Percentiles rank a stretch among this genome's conserved stretches.
Conservation (phyloP, 495 filamentous ascomycete species). For the Penicillium manginii region DNA sequence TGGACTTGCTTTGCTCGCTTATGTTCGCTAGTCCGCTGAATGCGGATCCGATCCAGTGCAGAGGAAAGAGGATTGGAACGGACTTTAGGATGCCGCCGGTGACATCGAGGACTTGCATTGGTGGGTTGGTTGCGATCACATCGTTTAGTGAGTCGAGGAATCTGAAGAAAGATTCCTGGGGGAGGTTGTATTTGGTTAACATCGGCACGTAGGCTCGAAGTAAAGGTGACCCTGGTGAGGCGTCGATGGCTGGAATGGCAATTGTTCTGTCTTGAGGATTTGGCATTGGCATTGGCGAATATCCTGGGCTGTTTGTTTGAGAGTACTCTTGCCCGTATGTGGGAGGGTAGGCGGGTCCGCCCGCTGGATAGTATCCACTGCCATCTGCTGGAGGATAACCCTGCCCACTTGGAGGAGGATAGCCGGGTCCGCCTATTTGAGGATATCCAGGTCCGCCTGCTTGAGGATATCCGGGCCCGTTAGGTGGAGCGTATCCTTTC, state of each 20-base stretch:
- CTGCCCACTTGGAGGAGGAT: too few species aligned
- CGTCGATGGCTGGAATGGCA: conserved; percentile 31
- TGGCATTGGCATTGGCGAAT: neutral
- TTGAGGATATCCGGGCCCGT: too few species aligned
- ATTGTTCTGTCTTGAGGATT: conserved; percentile 18
- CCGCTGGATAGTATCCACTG: too few species aligned
- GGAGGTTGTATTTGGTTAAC: conserved; percentile 26
- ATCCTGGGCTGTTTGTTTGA: neutral
- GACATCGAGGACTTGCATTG: conserved; percentile 38
- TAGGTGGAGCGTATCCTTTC: too few species aligned
- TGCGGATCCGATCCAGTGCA: conserved; percentile 30
- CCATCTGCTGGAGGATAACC: too few species aligned
- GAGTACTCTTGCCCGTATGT: neutral
- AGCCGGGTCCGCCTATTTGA: too few species aligned
- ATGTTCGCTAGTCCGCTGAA: conserved; percentile 32
- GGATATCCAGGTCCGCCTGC: too few species aligned
- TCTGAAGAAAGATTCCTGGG: conserved; percentile 28
- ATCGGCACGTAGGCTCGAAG: conserved; percentile 33
- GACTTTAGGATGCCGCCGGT: conserved; percentile 36
- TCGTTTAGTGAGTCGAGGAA: conserved; percentile 39
- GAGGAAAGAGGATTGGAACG: conserved; percentile 36
- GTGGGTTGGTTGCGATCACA: conserved; percentile 31
- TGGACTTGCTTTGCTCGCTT: conserved; percentile 29
- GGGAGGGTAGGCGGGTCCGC: too few species aligned
- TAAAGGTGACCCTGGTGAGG: conserved; percentile 28